Conservation (phyloP, 805 yeast species). For the Pichia membranifaciens region DNA sequence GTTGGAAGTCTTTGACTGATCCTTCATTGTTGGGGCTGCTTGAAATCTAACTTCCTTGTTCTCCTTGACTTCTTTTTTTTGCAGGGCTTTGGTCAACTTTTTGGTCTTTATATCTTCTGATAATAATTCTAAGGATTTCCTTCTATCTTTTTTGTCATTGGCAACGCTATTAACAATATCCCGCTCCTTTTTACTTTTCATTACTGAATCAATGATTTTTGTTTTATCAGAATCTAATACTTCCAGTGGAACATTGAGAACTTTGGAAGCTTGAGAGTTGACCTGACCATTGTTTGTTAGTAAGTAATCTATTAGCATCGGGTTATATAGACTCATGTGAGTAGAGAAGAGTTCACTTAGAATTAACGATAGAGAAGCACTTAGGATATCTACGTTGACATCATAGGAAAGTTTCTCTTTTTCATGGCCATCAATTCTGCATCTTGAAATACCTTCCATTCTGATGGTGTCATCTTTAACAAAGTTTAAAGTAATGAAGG, state of each 20-base stretch:
- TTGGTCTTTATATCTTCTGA: background rate
- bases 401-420: slow-evolving; percentile 16
- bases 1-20: background rate
- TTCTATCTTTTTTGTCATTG: slow-evolving; percentile 11
- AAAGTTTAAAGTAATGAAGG: slow-evolving; percentile 23
- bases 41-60: background rate
- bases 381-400: slow-evolving; percentile 30
- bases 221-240: background rate
- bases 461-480: slow-evolving; percentile 17
- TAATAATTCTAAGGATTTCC: slow-evolving; percentile 21
- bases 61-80: background rate
- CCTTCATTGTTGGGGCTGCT: background rate
- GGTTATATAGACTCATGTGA: slow-evolving; percentile 33
- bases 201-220: slow-evolving; percentile 10
- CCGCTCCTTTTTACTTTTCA: slow-evolving; percentile 11
- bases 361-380: slow-evolving; percentile 34
- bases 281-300: slow-evolving; percentile 27
- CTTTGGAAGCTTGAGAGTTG: slow-evolving; percentile 12
- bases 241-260: background rate
- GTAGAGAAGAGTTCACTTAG: slow-evolving; percentile 32
- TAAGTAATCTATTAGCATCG: slow-evolving; percentile 23
- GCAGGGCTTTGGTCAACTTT: background rate
- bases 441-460: slow-evolving; percentile 25
- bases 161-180: slow-evolving; percentile 11
- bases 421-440: slow-evolving; percentile 15